phyloP scores from a whole-genome alignment of 306 rosid species.

The Inga leiocalycina region DNA sequence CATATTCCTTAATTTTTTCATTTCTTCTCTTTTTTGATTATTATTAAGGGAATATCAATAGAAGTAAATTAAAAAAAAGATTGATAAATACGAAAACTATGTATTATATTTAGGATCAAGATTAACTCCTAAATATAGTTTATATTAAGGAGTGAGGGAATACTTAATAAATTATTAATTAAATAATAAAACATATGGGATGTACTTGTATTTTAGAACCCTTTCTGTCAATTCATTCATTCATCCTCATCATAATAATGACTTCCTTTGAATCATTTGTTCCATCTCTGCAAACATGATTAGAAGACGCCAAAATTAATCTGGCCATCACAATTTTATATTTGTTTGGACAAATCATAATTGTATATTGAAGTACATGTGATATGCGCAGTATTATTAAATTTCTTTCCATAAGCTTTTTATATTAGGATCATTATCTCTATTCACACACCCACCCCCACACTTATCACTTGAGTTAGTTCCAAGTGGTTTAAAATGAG shows the following conservation, averaged over 20 bases:
- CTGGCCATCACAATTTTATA: background rate
- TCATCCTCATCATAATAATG: slow-evolving; percentile 30
- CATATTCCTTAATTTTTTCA: too few species aligned
- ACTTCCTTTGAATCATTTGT: background rate
- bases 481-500: background rate
- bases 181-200: background rate
- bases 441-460: too few species aligned
- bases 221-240: background rate
- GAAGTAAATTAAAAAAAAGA: too few species aligned
- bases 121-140: too few species aligned
- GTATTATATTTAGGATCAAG: too few species aligned
- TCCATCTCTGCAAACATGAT: background rate
- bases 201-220: background rate
- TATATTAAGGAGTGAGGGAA: too few species aligned
- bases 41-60: too few species aligned
- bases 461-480: too few species aligned
- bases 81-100: too few species aligned
- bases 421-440: too few species aligned
- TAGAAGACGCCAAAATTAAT: background rate
- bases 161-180: too few species aligned
- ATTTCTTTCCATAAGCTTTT: background rate
- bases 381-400: background rate
- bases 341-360: background rate
- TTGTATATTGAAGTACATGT: background rate
- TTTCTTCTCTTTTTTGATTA: too few species aligned